Conservation (phyloP, 2,329 filamentous ascomycete genomes). For the Macroventuria anomochaeta region DNA sequence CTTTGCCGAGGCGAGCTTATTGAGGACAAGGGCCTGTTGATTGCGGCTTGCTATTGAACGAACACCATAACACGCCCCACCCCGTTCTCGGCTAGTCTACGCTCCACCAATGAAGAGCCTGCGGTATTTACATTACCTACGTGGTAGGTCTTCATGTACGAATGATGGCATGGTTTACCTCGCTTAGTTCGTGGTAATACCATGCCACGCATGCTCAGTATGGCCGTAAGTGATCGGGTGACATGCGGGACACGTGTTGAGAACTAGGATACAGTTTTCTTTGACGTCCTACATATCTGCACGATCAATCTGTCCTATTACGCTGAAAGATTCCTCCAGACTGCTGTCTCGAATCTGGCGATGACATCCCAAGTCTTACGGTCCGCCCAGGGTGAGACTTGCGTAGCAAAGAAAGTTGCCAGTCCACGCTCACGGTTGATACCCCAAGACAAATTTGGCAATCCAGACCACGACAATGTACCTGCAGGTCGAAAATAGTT, state of each 20-base stretch:
- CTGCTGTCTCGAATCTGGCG: conserved; percentile 31
- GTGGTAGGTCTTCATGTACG: not conserved
- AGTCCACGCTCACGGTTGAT: conserved; percentile 33
- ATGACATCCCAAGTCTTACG: conserved; percentile 21
- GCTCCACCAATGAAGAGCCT: not conserved
- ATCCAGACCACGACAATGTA: conserved; percentile 32
- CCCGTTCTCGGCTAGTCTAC: not conserved
- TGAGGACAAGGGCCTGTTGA: conserved; percentile 7
- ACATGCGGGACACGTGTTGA: not conserved
- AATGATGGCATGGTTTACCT: not conserved
- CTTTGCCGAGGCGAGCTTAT: conserved; percentile 18
- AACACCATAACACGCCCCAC: not conserved
- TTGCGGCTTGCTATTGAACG: conserved; percentile 1
- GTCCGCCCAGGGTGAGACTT: conserved; percentile 32
- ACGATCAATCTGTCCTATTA: not conserved
- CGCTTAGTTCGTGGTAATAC: not conserved
- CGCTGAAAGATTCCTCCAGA: conserved; percentile 24
- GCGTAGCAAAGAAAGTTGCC: conserved; percentile 31
- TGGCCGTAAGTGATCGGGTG: no score
- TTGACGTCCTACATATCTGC: not conserved
- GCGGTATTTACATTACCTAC: not conserved
- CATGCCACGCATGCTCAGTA: not conserved
- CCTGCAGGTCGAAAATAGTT: conserved; percentile 28
- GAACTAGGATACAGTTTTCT: not conserved
- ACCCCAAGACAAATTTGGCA: conserved; percentile 32